These are phyloP conservation scores for Pseudogymnoascus sp. DNA, from an alignment of 2,329 filamentous ascomycete genomes.

Conservation along the genomic window DNA sequence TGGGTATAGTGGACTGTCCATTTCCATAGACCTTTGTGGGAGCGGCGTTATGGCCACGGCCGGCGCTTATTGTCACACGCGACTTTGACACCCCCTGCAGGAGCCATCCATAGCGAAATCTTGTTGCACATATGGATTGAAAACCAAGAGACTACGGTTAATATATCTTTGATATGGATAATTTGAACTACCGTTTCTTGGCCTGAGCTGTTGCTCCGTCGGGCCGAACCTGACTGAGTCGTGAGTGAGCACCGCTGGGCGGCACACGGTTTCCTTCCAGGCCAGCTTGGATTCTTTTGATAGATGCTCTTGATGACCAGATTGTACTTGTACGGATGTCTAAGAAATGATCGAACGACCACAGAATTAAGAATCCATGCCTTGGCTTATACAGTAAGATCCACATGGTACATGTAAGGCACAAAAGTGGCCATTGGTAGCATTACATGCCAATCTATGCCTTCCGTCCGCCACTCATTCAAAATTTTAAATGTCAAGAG, in stretches of 20 bases:
- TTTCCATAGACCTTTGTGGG: neutral
- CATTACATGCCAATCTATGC: constrained; percentile 6
- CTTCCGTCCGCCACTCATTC: neutral
- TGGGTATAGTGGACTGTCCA: neutral
- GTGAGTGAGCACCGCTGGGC: too few relatives aligned
- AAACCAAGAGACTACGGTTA: neutral
- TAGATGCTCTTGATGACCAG: neutral
- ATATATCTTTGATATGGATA: neutral
- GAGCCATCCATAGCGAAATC: neutral
- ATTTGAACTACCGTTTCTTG: neutral
- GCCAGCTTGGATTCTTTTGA: neutral
- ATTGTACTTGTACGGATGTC: neutral
- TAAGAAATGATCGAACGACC: neutral
- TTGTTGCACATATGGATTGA: neutral
- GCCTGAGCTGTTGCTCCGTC: neutral
- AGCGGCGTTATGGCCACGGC: neutral
- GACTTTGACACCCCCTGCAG: neutral
- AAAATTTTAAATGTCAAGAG: too few relatives aligned
- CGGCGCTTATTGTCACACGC: neutral
- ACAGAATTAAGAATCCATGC: neutral
- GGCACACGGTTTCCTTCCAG: neutral
- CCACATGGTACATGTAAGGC: neutral
- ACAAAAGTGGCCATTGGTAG: neutral
- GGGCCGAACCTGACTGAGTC: too few relatives aligned
- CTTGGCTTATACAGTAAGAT: neutral